Evolutionary conservation across 371 early-diverging fungal genomes (phyloP).

Genomic region (Mucor sp.): DNA sequence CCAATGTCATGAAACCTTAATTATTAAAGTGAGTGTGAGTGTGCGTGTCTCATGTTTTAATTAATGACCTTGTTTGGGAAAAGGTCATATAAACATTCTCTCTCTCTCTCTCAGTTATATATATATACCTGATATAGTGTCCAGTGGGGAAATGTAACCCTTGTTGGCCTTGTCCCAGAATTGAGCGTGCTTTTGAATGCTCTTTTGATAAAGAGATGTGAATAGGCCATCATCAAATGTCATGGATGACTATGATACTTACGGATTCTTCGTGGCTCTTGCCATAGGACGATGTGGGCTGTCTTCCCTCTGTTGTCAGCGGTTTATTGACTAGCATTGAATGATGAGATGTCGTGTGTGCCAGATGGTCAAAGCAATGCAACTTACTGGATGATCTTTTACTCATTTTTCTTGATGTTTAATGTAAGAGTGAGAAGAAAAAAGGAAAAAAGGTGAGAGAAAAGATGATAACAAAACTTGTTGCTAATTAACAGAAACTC

Average conservation of each 20-base stretch:
- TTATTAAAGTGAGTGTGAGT: background rate
- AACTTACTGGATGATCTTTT: conserved; percentile 2
- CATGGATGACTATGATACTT: background rate
- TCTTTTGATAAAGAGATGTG: conserved; percentile 3
- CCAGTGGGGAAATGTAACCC: conserved; percentile 31
- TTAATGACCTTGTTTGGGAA: background rate
- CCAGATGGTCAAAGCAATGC: too few relatives aligned
- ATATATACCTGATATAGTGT: conserved; percentile 24
- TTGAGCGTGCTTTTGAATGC: conserved; percentile 25
- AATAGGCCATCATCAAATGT: too few relatives aligned
- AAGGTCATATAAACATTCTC: background rate
- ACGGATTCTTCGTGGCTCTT: background rate
- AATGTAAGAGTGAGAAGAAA: background rate
- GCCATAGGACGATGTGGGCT: background rate
- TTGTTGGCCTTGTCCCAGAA: conserved; percentile 31
- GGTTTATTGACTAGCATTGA: background rate
- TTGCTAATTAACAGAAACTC: background rate
- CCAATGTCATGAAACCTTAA: conserved; percentile 29
- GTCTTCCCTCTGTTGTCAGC: background rate
- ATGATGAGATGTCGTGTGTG: background rate
- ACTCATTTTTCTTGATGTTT: background rate
- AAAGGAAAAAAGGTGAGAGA: background rate
- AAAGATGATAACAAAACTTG: background rate
- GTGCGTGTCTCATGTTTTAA: conserved; percentile 4
- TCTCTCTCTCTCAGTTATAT: background rate